These are phyloP conservation scores for Salicornia ramosissima DNA, from an alignment of 148 eudicot species.

Conservation along the genomic window DNA sequence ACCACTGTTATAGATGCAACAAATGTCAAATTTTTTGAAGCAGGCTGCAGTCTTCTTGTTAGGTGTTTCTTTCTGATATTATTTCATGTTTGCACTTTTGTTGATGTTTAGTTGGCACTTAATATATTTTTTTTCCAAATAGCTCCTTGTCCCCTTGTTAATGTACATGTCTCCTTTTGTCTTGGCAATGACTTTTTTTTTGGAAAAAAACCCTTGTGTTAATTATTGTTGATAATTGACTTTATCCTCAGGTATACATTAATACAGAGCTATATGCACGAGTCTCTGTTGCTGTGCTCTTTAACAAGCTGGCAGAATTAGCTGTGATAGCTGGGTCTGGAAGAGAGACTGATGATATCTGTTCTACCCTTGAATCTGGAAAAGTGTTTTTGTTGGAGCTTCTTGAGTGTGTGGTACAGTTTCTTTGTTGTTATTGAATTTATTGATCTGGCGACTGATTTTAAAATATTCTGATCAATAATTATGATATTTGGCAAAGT, in stretches of 20 bases:
- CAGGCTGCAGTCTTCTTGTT: too few relatives aligned
- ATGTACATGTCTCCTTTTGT: background rate
- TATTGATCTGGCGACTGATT: background rate
- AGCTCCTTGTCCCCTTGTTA: background rate
- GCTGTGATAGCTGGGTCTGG: conserved; percentile 35
- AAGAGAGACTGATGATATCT: conserved; percentile 36
- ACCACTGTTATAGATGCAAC: too few relatives aligned
- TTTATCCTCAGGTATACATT: conserved; percentile 57
- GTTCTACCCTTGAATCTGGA: conserved; percentile 64
- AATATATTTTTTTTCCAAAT: background rate
- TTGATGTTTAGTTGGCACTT: too few relatives aligned
- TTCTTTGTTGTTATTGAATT: background rate
- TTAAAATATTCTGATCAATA: background rate
- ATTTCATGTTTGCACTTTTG: too few relatives aligned
- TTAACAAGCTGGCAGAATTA: conserved; percentile 68
- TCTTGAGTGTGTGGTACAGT: conserved; percentile 66
- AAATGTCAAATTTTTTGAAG: too few relatives aligned
- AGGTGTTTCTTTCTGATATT: too few relatives aligned
- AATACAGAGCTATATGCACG: conserved; percentile 97
- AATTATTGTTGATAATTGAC: conserved; percentile 2
- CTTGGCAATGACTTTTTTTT: background rate
- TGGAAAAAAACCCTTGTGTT: background rate
- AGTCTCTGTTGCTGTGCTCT: conserved; percentile 90
- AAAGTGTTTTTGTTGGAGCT: conserved; percentile 83
- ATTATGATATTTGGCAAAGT: background rate